These are phyloP conservation scores for Porphyrellus sp. DNA, from an alignment of 1,284 basidiomycete genomes.

Conservation along the genomic window DNA sequence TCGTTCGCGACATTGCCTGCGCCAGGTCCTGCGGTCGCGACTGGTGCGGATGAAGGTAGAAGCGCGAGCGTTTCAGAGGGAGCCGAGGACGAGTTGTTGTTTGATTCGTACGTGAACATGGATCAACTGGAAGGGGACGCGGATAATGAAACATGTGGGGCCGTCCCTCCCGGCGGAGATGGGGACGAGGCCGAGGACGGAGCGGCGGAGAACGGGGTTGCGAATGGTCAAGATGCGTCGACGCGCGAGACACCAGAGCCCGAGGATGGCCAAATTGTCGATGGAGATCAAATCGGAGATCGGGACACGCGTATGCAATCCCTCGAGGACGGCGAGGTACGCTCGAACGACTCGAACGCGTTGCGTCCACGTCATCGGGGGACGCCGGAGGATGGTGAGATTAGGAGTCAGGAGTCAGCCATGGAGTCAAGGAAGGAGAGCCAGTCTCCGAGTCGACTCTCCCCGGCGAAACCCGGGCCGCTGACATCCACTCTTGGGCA, in stretches of 20 bases:
- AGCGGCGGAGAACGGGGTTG: not conserved
- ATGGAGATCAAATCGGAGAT: not conserved
- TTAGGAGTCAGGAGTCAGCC: constrained; percentile 6
- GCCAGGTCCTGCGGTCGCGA: not conserved
- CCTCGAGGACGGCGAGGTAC: constrained; percentile 26
- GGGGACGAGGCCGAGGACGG: not conserved
- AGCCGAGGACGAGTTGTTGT: constrained; percentile 15
- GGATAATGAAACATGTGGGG: not conserved
- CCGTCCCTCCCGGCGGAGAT: not conserved
- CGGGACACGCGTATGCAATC: constrained; percentile 5
- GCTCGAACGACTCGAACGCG: constrained; percentile 1
- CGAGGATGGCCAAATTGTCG: not conserved
- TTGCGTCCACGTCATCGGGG: not conserved
- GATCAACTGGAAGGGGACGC: constrained; percentile 17
- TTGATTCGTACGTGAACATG: constrained; percentile 30
- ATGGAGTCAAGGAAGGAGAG: not conserved
- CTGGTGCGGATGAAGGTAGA: not conserved
- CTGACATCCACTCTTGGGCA: not conserved
- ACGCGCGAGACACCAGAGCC: not conserved
- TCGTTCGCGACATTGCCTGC: constrained; percentile 1
- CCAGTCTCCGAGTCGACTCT: not conserved
- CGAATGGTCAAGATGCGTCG: not conserved
- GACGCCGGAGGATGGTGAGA: constrained; percentile 22
- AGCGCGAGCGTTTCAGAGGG: not conserved
- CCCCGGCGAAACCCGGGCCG: not conserved